These are phyloP conservation scores for Eucalyptus erythrocorys DNA, from an alignment of 345 rosid genomes.

Conservation along the genomic window DNA sequence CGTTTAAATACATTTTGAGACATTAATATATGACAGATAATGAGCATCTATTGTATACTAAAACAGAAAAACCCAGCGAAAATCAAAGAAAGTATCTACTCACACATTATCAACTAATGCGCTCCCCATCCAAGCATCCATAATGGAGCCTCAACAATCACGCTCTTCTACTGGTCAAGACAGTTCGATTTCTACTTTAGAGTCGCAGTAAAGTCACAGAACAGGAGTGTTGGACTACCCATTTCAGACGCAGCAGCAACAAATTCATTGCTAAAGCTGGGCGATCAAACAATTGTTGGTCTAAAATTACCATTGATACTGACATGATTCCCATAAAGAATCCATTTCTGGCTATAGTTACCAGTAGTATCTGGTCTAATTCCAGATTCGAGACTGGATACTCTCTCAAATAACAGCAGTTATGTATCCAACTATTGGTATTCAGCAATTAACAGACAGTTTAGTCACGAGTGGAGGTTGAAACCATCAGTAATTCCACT, in stretches of 20 bases:
- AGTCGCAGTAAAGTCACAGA: neutral
- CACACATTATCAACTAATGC: neutral
- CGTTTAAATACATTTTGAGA: neutral
- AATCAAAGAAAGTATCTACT: neutral
- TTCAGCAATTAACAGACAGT: neutral
- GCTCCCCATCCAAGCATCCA: neutral
- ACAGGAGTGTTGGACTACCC: neutral
- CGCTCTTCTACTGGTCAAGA: neutral
- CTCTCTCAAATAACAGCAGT: neutral
- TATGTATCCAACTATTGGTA: neutral
- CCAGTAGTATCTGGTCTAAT: neutral
- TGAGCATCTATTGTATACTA: neutral
- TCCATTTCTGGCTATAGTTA: neutral
- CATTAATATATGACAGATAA: neutral
- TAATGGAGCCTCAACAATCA: neutral
- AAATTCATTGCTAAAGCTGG: neutral
- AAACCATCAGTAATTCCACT: neutral
- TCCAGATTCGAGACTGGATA: neutral
- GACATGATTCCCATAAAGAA: neutral
- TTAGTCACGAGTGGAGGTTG: neutral
- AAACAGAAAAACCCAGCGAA: neutral
- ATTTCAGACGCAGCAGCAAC: neutral
- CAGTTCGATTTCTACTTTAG: neutral
- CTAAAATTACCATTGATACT: neutral
- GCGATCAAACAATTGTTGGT: neutral